phyloP scores from a whole-genome alignment of 768 basidiomycete species.

The Collybia sordida region DNA sequence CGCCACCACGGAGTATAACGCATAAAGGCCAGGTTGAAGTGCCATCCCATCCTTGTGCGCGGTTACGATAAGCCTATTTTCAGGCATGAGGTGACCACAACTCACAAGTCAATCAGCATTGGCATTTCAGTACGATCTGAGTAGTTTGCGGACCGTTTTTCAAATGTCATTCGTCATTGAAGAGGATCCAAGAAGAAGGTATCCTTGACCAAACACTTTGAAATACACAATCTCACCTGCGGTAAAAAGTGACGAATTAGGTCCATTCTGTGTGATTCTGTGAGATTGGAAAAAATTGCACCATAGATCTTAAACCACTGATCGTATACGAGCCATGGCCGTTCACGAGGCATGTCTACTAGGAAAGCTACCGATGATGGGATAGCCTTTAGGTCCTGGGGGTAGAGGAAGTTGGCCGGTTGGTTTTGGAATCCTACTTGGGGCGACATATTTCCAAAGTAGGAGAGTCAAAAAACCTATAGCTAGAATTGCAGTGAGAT shows the following conservation, averaged over 20 bases:
- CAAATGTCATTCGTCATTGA: conserved; percentile 36
- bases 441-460: no score
- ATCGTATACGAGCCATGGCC: conserved; percentile 7
- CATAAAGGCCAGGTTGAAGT: no score
- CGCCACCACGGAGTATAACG: no score
- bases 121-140: conserved; percentile 25
- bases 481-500: no score
- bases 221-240: conserved; percentile 9
- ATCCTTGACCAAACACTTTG: conserved; percentile 6
- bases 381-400: conserved; percentile 8
- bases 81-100: no score
- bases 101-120: conserved; percentile 15
- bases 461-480: no score
- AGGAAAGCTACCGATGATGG: conserved; percentile 1
- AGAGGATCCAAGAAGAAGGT: conserved; percentile 29
- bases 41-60: not conserved
- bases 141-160: conserved; percentile 43
- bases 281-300: not conserved
- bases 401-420: not conserved
- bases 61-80: no score
- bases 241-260: not conserved
- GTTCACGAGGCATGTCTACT: conserved; percentile 4
- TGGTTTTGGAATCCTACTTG: no score
- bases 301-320: conserved; percentile 8
- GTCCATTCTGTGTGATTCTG: no score